A percentile compares a stretch with the other conserved stretches of the same genome.
These are phyloP conservation scores for Boletus rubroflammeus DNA, from an alignment of 768 basidiomycete species.

Conservation along the genomic window DNA sequence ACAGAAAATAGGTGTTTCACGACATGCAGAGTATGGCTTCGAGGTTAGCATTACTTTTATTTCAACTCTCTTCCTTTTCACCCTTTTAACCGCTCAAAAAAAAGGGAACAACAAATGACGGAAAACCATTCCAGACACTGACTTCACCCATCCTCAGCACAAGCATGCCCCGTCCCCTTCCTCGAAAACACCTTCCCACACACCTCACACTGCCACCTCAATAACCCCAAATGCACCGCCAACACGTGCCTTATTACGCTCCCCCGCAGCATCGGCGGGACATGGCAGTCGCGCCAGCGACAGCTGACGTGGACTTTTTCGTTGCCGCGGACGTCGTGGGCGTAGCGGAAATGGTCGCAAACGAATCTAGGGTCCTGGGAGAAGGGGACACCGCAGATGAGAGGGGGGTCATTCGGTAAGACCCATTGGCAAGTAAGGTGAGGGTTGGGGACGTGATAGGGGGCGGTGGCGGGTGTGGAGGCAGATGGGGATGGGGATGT, in stretches of 20 bases:
- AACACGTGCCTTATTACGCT: slow-evolving; percentile 19
- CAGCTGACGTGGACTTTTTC: slow-evolving; percentile 13
- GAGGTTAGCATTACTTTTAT: not conserved
- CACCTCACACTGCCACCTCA: slow-evolving; percentile 12
- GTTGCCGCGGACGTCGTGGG: slow-evolving; percentile 15
- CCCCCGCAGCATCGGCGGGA: slow-evolving; percentile 16
- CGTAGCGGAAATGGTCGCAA: slow-evolving; percentile 10
- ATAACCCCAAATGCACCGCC: slow-evolving; percentile 13
- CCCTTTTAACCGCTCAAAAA: too few relatives aligned
- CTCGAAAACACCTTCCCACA: slow-evolving; percentile 18
- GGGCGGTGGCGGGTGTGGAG: not conserved
- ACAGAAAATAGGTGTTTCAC: not conserved
- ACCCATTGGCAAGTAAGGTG: slow-evolving; percentile 12
- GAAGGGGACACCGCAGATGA: slow-evolving; percentile 5
- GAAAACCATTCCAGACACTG: not conserved
- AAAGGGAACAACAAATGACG: not conserved
- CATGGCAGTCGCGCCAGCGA: slow-evolving; percentile 13
- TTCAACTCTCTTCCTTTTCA: not conserved
- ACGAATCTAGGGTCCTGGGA: not conserved
- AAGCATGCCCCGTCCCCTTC: slow-evolving; percentile 12
- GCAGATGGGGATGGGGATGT: not conserved
- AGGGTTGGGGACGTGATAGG: too few relatives aligned
- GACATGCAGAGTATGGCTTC: not conserved
- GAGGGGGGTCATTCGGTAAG: not conserved
- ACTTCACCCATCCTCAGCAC: not conserved